Conservation (phyloP, 345 rosid genomes). For the Rhodomyrtus tomentosa region DNA sequence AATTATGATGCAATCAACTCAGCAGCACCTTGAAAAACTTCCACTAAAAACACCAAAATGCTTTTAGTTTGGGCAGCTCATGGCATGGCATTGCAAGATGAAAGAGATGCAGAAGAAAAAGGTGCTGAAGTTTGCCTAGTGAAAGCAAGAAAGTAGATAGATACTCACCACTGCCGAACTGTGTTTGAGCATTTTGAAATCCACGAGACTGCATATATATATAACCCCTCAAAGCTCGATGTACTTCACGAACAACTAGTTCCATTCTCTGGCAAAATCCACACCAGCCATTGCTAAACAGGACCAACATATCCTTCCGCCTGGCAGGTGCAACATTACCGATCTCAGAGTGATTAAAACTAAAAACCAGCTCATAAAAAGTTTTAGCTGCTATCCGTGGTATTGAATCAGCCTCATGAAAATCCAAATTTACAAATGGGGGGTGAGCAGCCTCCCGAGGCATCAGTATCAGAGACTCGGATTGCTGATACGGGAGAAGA, state of each 20-base stretch:
- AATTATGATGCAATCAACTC: not conserved
- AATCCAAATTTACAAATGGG: conserved; percentile 76
- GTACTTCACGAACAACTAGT: conserved; percentile 72
- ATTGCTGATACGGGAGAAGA: conserved; percentile 51
- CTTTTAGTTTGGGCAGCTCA: not conserved
- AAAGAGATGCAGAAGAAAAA: not conserved
- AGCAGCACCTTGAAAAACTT: not conserved
- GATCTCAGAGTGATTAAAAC: conserved; percentile 31
- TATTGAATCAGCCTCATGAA: conserved; percentile 65
- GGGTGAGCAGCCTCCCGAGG: conserved; percentile 41
- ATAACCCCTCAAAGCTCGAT: conserved; percentile 50
- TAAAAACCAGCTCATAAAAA: conserved; percentile 48
- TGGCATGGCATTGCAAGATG: not conserved
- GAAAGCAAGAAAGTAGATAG: not conserved
- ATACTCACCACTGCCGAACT: conserved; percentile 31
- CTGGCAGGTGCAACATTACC: conserved; percentile 22
- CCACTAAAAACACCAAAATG: not conserved
- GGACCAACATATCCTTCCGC: conserved; percentile 78
- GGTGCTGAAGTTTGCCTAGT: not conserved
- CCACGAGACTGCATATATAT: conserved; percentile 24
- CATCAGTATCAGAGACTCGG: conserved; percentile 33
- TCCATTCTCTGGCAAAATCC: conserved; percentile 97
- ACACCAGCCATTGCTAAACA: conserved; percentile 79
- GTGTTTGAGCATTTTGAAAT: conserved; percentile 21
- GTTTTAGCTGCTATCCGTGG: conserved; percentile 51